phyloP scores from a whole-genome alignment of 2,329 filamentous ascomycete genomes.

The Colletotrichum coccodes region DNA sequence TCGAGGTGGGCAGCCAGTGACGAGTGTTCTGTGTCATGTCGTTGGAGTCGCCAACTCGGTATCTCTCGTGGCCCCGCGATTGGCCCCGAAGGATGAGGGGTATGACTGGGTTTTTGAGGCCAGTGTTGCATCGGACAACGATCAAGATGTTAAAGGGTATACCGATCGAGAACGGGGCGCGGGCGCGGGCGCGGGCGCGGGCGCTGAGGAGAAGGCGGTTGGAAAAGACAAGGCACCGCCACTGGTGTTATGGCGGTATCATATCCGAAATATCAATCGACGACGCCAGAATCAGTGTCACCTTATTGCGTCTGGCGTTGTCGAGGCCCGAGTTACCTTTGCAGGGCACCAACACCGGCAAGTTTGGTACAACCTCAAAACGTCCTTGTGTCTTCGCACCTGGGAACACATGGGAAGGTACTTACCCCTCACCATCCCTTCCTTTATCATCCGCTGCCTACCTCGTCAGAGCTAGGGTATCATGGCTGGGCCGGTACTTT shows the following conservation, averaged over 20 bases:
- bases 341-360: background rate
- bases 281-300: background rate
- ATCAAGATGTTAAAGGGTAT: constrained; percentile 1
- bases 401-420: background rate
- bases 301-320: background rate
- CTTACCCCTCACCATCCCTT: background rate
- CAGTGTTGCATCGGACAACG: constrained; percentile 26
- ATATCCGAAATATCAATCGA: background rate
- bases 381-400: too few relatives aligned
- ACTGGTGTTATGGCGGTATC: background rate
- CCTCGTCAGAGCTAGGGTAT: background rate
- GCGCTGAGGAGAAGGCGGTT: background rate
- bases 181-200: background rate
- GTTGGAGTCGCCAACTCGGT: constrained; percentile 18
- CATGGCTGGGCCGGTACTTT: background rate
- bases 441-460: background rate
- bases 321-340: background rate
- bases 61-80: constrained; percentile 23
- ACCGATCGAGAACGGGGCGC: background rate
- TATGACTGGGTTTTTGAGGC: constrained; percentile 18
- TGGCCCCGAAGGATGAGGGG: constrained; percentile 24
- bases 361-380: too few relatives aligned
- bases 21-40: constrained; percentile 23
- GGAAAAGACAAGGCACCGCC: background rate
- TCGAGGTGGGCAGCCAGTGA: constrained; percentile 12